Conservation (phyloP, 192 early-diverging fungal genomes). For the Coemansia sp. region DNA sequence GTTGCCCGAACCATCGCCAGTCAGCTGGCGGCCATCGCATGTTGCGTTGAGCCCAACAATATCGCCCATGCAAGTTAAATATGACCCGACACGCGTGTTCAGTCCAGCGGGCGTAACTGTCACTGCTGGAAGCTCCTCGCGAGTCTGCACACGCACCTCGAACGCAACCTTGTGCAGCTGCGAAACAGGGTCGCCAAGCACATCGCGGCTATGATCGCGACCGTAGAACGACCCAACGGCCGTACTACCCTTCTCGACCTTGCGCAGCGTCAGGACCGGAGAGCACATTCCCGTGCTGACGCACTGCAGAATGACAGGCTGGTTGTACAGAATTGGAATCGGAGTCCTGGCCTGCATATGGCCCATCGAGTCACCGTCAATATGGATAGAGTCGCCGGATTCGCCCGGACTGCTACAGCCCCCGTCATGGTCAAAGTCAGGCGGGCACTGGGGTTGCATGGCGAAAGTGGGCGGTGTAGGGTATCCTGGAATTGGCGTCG, state of each 20-base stretch:
- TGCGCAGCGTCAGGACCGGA: constrained; percentile 77
- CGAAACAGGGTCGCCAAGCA: constrained; percentile 81
- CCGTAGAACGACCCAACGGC: constrained; percentile 62
- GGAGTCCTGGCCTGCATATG: constrained; percentile 47
- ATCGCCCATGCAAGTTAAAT: constrained; percentile 73
- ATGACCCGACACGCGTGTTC: constrained; percentile 45
- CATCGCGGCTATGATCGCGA: constrained; percentile 46
- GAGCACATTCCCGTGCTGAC: constrained; percentile 82
- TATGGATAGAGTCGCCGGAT: constrained; percentile 3
- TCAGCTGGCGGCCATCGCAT: constrained; percentile 34
- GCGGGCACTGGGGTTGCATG: constrained; percentile 58
- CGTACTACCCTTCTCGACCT: constrained; percentile 79
- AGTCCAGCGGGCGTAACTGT: constrained; percentile 46
- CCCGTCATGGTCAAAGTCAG: constrained; percentile 23
- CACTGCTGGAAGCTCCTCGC: constrained; percentile 45
- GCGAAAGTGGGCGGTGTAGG: constrained; percentile 77
- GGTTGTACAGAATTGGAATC: constrained; percentile 81
- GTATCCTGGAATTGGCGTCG: constrained; percentile 56
- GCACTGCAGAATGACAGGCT: constrained; percentile 83
- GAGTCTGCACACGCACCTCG: constrained; percentile 59
- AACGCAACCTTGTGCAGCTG: constrained; percentile 91
- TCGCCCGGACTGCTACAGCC: constrained; percentile 17
- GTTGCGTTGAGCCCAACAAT: constrained; percentile 70
- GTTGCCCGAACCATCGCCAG: constrained; percentile 10
- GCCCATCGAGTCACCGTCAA: constrained; percentile 17